Conservation (phyloP, 495 filamentous ascomycete genomes). For the Neurospora hispaniola region DNA sequence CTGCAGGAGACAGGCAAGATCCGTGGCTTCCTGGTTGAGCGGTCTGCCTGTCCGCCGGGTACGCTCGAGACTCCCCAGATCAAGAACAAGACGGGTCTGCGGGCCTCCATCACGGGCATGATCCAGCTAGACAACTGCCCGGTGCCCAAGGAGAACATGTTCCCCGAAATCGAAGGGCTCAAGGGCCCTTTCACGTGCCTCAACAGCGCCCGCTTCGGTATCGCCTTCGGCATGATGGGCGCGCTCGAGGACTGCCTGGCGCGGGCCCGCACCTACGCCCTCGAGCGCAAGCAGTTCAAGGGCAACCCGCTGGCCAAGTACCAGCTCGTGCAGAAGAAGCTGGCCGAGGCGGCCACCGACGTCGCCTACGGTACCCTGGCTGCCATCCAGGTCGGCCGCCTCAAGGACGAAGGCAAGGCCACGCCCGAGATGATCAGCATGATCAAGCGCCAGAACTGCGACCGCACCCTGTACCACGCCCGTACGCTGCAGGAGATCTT, state of each 20-base stretch:
- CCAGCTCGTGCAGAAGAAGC: constrained; percentile 96
- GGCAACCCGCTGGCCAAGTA: constrained; percentile 93
- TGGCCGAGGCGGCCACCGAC: constrained; percentile 86
- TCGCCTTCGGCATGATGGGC: constrained; percentile 87
- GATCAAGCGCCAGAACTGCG: constrained; percentile 97
- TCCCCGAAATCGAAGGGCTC: constrained; percentile 81
- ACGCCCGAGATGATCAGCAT: constrained; percentile 97
- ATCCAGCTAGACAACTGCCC: constrained; percentile 88
- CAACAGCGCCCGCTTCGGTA: constrained; percentile 86
- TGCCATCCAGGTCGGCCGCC: constrained; percentile 76
- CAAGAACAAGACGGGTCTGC: constrained; percentile 89
- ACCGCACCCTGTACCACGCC: constrained; percentile 72
- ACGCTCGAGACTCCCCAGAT: constrained; percentile 86
- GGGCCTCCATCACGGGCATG: constrained; percentile 95
- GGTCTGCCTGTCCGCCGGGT: constrained; percentile 68
- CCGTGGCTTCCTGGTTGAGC: constrained; percentile 83
- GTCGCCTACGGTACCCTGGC: constrained; percentile 81
- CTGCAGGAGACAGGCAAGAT: constrained; percentile 85
- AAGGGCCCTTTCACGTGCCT: constrained; percentile 86
- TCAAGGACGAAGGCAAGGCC: constrained; percentile 82
- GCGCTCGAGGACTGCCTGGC: constrained; percentile 84
- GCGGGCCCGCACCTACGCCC: constrained; percentile 71
- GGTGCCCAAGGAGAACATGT: constrained; percentile 86
- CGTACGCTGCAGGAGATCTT: constrained; percentile 86
- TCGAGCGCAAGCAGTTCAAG: constrained; percentile 95